A percentile compares a stretch with the other conserved stretches of the same genome.
These are phyloP conservation scores for Leccinum boreale DNA, from an alignment of 768 basidiomycete species.

Conservation along the genomic window DNA sequence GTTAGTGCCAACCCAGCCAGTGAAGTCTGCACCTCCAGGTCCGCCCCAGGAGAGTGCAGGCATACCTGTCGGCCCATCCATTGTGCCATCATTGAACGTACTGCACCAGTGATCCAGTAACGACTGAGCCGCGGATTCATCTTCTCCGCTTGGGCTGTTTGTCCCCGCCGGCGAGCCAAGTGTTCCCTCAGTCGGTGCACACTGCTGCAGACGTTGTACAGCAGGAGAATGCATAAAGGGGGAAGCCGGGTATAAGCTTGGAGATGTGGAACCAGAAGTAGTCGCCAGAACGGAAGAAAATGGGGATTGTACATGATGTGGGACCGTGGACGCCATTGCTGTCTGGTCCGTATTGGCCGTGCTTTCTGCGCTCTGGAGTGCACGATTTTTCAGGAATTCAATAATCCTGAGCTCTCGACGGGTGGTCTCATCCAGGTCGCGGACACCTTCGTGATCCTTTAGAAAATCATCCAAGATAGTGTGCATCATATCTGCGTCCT, in stretches of 20 bases:
- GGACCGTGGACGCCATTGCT: slow-evolving; percentile 4
- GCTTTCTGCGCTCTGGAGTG: slow-evolving; percentile 48
- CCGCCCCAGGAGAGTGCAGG: slow-evolving; percentile 58
- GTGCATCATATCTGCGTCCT: slow-evolving; percentile 69
- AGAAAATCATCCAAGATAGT: slow-evolving; percentile 77
- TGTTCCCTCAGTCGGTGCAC: slow-evolving; percentile 39
- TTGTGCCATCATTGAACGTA: slow-evolving; percentile 64
- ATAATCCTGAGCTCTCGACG: slow-evolving; percentile 81
- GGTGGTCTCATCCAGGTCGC: slow-evolving; percentile 81
- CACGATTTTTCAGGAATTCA: slow-evolving; percentile 72
- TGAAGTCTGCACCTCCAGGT: slow-evolving; percentile 51
- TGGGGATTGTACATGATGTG: slow-evolving; percentile 15
- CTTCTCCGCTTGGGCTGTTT: slow-evolving; percentile 70
- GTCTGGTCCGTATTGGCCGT: slow-evolving; percentile 16
- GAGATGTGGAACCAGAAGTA: slow-evolving; percentile 18
- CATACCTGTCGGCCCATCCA: slow-evolving; percentile 48
- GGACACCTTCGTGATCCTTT: slow-evolving; percentile 45
- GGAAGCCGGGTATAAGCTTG: slow-evolving; percentile 25
- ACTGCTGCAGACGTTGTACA: slow-evolving; percentile 61
- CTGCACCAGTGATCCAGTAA: slow-evolving; percentile 84
- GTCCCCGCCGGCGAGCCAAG: slow-evolving; percentile 59
- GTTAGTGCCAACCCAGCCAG: slow-evolving; percentile 52
- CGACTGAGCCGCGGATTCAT: slow-evolving; percentile 72
- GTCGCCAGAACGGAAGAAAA: slow-evolving; percentile 26
- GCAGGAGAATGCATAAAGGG: slow-evolving; percentile 42